Percentiles rank a stretch among this genome's conserved stretches.
These are phyloP conservation scores for Lizonia empirigonia DNA, from an alignment of 2,329 filamentous ascomycete species.

Conservation along the genomic window DNA sequence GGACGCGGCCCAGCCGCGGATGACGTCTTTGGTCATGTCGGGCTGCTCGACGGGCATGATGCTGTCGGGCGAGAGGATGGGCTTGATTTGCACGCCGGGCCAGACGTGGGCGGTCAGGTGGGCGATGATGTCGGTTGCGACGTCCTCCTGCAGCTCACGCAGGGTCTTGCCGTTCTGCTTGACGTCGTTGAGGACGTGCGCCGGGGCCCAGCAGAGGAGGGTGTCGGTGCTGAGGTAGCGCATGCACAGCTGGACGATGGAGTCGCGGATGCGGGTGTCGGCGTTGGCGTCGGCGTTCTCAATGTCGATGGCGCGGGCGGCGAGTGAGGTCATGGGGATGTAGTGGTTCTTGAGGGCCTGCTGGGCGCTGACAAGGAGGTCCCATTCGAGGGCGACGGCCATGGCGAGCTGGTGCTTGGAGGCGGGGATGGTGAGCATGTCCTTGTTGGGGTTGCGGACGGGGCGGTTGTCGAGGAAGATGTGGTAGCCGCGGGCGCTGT, in stretches of 20 bases:
- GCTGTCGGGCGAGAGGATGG: slow-evolving; percentile 77
- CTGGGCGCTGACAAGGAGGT: slow-evolving; percentile 77
- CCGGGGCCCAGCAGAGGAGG: slow-evolving; percentile 84
- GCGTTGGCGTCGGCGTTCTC: slow-evolving; percentile 66
- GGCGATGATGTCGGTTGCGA: slow-evolving; percentile 71
- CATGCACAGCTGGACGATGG: slow-evolving; percentile 72
- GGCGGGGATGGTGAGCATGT: slow-evolving; percentile 71
- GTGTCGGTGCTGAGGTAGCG: slow-evolving; percentile 92
- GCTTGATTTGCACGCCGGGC: slow-evolving; percentile 79
- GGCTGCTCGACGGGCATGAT: slow-evolving; percentile 79
- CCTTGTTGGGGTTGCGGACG: slow-evolving; percentile 76
- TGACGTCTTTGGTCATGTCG: slow-evolving; percentile 74
- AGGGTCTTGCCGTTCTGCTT: slow-evolving; percentile 60
- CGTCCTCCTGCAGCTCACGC: slow-evolving; percentile 72
- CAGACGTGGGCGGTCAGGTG: slow-evolving; percentile 77
- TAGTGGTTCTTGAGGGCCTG: slow-evolving; percentile 86
- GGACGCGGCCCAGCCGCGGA: slow-evolving; percentile 75
- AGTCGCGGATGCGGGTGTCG: slow-evolving; percentile 60
- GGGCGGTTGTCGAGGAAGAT: slow-evolving; percentile 79
- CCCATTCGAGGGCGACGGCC: slow-evolving; percentile 92
- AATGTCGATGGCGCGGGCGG: slow-evolving; percentile 84
- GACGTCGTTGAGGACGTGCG: slow-evolving; percentile 56
- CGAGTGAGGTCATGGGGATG: slow-evolving; percentile 85
- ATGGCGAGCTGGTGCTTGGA: slow-evolving; percentile 81
- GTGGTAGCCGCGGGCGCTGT: slow-evolving; percentile 62